These are phyloP conservation scores for Fusarium tjaetaba DNA, from an alignment of 2,329 filamentous ascomycete genomes.

Conservation along the genomic window DNA sequence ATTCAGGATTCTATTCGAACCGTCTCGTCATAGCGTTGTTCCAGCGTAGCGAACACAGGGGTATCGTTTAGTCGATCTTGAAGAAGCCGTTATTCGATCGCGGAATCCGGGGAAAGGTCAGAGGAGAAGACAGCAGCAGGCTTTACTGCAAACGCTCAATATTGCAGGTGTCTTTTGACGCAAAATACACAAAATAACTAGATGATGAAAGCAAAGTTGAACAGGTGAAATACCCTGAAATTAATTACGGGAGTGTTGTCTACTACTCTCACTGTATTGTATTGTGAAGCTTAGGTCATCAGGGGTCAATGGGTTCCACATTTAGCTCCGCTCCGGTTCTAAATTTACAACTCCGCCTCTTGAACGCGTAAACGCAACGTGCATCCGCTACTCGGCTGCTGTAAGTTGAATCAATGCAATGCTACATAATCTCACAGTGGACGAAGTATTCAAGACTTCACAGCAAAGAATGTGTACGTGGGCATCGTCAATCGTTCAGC, in stretches of 20 bases:
- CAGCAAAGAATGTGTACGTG: background rate
- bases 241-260: conserved; percentile 14
- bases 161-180: background rate
- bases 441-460: background rate
- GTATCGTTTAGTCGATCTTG: conserved; percentile 13
- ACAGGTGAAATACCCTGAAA: conserved; percentile 13
- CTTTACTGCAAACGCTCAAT: background rate
- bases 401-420: background rate
- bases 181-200: conserved; percentile 8
- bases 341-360: conserved; percentile 29
- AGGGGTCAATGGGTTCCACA: conserved; percentile 38
- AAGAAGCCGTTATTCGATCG: conserved; percentile 17
- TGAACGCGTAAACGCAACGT: conserved; percentile 23
- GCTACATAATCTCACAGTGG: background rate
- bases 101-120: background rate
- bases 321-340: conserved; percentile 16
- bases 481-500: background rate
- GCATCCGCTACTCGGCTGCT: background rate
- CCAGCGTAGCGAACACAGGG: conserved; percentile 18
- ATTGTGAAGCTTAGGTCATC: conserved; percentile 41
- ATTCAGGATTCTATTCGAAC: background rate
- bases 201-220: conserved; percentile 7
- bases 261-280: background rate
- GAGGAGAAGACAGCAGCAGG: background rate
- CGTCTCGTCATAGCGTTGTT: conserved; percentile 25